Base-by-base conservation (phyloP, 352 stramenopile species). In the Pythium dissimile region DNA sequence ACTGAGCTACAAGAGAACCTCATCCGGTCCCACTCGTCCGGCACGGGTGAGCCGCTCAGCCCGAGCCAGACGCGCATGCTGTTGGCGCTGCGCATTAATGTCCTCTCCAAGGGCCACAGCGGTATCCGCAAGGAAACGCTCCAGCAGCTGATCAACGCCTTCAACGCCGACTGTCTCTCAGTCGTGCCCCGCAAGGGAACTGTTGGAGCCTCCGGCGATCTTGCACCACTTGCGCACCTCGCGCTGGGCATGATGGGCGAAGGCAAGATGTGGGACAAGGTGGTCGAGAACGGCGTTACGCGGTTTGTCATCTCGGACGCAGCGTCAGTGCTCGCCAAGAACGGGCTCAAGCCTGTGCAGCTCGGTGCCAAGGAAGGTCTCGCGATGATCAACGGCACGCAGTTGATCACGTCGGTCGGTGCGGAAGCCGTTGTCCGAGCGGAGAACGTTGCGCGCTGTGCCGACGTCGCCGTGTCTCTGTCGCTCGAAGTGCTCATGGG, bases 371-470 rank as follows among this genome's bases (percentile, higher is more conserved):
- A 96, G 69, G 88, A 96, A 66, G 88, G 88, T 32, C 76, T 96
- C 31, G 88, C 88, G 18, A 92, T 96, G 77, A 95, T 96, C 66
- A 96, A 96, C 65, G 88, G 88, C 56, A 96, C 88, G 15, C 88
- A 96, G 62, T 61, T 96, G 48, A 96, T 96, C 63, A 94, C 86
- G 13, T 88, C 84, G 1, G 77, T 95, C 21, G 88, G 86, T 16
- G 81, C 78, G 5, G 83, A 95, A 48, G 84, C 86, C 4, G 72
- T 95, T 16, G 73, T 90, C 26, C 83, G 86, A 15, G 83, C 86
- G 6, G 71, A 88, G 51, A 93, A 95, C 38, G 75, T 89, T 5
- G 73, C 78, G 12, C 71, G 75, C 20, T 85, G 75, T 56, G 84
- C 86, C n/a, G 86, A 96, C 46, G 69, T 94, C 26, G 86, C 88